Conservation (phyloP, 75 land plant genomes). For the Selaginella moellendorffii region DNA sequence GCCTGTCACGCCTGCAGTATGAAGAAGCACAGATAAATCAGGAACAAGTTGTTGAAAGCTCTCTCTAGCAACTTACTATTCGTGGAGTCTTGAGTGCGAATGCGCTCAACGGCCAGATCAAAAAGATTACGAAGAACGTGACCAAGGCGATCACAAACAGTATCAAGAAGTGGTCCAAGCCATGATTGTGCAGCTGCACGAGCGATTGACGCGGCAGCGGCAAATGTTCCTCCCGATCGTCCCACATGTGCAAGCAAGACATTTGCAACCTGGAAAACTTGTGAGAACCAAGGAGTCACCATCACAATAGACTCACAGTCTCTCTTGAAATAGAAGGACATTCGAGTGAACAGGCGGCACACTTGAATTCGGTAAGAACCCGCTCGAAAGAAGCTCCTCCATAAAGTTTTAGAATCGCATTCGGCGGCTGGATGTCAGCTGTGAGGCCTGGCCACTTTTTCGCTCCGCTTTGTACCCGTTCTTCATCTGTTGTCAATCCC, state of each 20-base stretch:
- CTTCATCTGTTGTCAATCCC: slow-evolving; percentile 75
- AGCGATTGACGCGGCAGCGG: slow-evolving; percentile 68
- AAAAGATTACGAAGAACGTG: slow-evolving; percentile 68
- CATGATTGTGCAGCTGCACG: slow-evolving; percentile 83
- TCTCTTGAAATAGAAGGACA: slow-evolving; percentile 86
- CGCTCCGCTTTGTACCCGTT: slow-evolving; percentile 61
- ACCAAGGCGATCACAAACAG: slow-evolving; percentile 77
- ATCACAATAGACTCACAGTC: slow-evolving; percentile 31
- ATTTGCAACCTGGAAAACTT: slow-evolving; percentile 61
- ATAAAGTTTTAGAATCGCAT: slow-evolving; percentile 59
- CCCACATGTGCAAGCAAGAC: slow-evolving; percentile 91
- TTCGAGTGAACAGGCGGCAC: slow-evolving; percentile 83
- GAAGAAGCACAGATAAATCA: slow-evolving; percentile 4
- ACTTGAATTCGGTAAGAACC: slow-evolving; percentile 81
- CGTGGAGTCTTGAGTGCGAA: slow-evolving; percentile 25
- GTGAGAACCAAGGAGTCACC: slow-evolving; percentile 14
- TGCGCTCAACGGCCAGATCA: slow-evolving; percentile 69
- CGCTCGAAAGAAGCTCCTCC: slow-evolving; percentile 98
- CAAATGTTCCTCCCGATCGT: slow-evolving; percentile 45
- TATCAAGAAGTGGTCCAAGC: slow-evolving; percentile 82
- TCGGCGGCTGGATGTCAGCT: slow-evolving; percentile 48
- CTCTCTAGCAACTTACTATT: slow-evolving; percentile 43
- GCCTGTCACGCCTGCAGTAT: slow-evolving; percentile 42
- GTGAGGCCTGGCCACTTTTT: slow-evolving; percentile 79
- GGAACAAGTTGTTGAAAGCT: neutral